Evolutionary conservation across 2,329 filamentous ascomycete species (phyloP), one percentile per base, ranked within the genome.

Genomic region (Clonostachys byssicola): DNA sequence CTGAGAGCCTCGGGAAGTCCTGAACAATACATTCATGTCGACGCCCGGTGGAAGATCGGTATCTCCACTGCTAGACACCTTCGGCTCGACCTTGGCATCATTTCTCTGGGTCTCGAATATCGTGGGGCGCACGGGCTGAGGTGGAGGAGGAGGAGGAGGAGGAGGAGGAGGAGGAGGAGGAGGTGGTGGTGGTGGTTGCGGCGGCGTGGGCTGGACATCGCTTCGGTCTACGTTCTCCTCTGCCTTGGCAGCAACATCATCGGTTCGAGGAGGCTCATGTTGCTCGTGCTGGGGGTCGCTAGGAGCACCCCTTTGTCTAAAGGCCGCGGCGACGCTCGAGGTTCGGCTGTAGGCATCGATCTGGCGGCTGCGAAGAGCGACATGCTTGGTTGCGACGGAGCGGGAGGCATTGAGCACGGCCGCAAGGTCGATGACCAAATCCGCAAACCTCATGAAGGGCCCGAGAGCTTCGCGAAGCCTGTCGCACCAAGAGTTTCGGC

Each of bases 331-430:
- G 34, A 75, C 63, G 47, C 67, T 75, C 35, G 74, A 77, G 5
- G 70, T 71, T 51, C 65, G 67, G 53, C 63, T 64, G 58, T 77
- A 79, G 40, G 65, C 67, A 50, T 80, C 74, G 47, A 80, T 60
- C 62, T 83, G 80, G 40, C 73, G 69, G 48, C 71, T 62, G 53
- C 81, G 73, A 45, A 86, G 68, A 49, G 78, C 79, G 43, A 80
- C 61, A 64, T 86, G 83, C 62, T 78, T 83, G 43, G 75, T 66
- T 43, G 85, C 86, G 51, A 92, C 77, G 34, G 79, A 79, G 50
- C 83, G 80, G 44, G 86, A 85, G 61, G 83, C 87, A 71, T 78
- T 82, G 64, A 86, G 74, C 53, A 92, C 74, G 51, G 84, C 80
- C 55, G 84, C 81, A 57, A 87, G 72, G 70, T 92, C 88, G 61